A percentile compares a stretch with the other conserved stretches of the same genome.
Conservation (phyloP, 2,329 filamentous ascomycete species). For the Colletotrichum truncatum region DNA sequence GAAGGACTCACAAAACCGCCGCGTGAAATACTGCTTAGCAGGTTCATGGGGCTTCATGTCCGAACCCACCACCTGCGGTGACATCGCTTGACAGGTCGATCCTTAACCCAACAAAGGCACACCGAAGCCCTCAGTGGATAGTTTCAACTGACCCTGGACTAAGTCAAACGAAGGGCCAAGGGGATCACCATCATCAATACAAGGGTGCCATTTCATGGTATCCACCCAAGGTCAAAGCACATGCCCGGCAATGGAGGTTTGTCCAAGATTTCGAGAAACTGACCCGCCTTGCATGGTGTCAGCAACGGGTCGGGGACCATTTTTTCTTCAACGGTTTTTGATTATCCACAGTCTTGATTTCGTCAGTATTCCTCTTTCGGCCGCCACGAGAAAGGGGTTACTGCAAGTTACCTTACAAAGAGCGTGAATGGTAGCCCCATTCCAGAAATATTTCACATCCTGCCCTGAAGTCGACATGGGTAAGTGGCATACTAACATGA, state of each 20-base stretch:
- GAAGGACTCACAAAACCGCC: background rate
- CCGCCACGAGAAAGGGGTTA: background rate
- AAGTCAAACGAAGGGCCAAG: conserved; percentile 1
- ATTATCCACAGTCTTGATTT: no score
- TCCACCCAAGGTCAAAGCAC: conserved; percentile 3
- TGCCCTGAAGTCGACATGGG: no score
- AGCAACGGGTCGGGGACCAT: background rate
- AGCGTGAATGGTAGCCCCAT: no score
- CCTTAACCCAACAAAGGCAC: background rate
- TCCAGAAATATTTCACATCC: no score
- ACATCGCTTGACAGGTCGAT: conserved; percentile 17
- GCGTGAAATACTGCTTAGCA: background rate
- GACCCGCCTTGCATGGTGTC: background rate
- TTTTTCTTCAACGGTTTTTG: background rate
- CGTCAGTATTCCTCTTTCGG: background rate
- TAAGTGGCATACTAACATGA: no score
- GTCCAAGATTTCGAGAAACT: conserved; percentile 10
- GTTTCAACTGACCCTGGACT: conserved; percentile 3
- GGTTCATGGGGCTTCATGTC: background rate
- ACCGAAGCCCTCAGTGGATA: background rate
- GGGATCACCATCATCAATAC: background rate
- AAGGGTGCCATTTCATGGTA: background rate
- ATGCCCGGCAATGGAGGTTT: background rate
- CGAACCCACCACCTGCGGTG: background rate
- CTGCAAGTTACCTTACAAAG: no score